A percentile compares a stretch with the other conserved stretches of the same genome.
Evolutionary conservation across 768 basidiomycete genomes (phyloP).

Genomic region (Lactarius tabidus): DNA sequence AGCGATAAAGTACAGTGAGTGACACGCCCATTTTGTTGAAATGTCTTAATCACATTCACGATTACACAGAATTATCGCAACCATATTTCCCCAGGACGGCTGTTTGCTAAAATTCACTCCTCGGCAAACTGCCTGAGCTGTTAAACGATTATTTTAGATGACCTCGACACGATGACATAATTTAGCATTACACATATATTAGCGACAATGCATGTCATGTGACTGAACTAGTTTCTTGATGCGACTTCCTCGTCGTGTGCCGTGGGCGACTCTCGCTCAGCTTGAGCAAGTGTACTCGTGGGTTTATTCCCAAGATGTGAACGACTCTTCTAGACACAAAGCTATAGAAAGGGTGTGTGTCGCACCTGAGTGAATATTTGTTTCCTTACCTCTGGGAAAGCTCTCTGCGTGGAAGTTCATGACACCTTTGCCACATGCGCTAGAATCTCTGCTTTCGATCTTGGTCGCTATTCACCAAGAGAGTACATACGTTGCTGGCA

Average conservation of each 20-base stretch:
- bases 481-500: conserved; percentile 26
- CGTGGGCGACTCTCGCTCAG: conserved; percentile 68
- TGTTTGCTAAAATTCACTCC: conserved; percentile 77
- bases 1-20: conserved; percentile 82
- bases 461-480: conserved; percentile 61
- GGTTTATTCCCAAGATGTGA: conserved; percentile 70
- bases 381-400: conserved; percentile 35
- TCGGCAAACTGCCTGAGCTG: conserved; percentile 32
- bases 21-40: not conserved
- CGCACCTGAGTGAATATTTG: not conserved
- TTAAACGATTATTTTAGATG: not conserved
- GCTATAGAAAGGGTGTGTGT: conserved; percentile 63
- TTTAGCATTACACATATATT: conserved; percentile 1
- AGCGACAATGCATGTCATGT: not conserved
- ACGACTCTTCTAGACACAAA: conserved; percentile 47
- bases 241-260: conserved; percentile 67
- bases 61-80: conserved; percentile 79
- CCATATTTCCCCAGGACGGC: conserved; percentile 93
- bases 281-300: conserved; percentile 72
- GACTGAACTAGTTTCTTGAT: not conserved
- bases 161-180: not conserved
- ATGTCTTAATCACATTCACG: not conserved
- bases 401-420: conserved; percentile 77
- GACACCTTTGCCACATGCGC: conserved; percentile 73
- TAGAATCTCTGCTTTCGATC: conserved; percentile 67